Conservation (phyloP, 2,329 filamentous ascomycete genomes). For the Sclerotinia borealis region DNA sequence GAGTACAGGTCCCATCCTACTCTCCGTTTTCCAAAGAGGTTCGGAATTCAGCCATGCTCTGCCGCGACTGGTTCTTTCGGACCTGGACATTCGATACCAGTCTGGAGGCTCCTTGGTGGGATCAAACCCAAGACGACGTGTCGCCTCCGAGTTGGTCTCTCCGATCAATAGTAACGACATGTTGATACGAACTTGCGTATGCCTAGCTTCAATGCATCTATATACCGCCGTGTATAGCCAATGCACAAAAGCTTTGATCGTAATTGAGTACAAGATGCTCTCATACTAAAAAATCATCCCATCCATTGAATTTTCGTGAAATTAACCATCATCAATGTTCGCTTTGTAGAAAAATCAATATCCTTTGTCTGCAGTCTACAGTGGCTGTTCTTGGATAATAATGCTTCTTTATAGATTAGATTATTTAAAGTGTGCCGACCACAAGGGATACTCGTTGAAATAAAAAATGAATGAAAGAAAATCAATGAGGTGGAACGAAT, state of each 20-base stretch:
- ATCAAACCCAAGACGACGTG: background rate
- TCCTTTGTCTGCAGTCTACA: background rate
- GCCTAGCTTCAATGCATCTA: background rate
- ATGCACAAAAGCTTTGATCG: background rate
- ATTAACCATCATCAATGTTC: background rate
- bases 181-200: background rate
- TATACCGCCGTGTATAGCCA: background rate
- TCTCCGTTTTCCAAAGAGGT: background rate
- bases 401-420: background rate
- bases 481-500: no score
- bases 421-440: background rate
- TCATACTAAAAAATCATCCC: no score
- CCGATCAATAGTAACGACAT: background rate
- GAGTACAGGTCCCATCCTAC: background rate
- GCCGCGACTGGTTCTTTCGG: background rate
- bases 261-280: background rate
- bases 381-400: constrained; percentile 2
- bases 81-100: rapidly evolving
- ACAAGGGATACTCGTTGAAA: background rate
- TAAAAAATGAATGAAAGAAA: background rate
- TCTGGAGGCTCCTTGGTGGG: background rate
- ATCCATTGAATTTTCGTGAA: background rate
- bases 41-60: background rate
- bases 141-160: background rate
- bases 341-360: background rate